Base-by-base conservation (phyloP, 2,329 filamentous ascomycete genomes). In the Thermothelomyces thermophilus region DNA sequence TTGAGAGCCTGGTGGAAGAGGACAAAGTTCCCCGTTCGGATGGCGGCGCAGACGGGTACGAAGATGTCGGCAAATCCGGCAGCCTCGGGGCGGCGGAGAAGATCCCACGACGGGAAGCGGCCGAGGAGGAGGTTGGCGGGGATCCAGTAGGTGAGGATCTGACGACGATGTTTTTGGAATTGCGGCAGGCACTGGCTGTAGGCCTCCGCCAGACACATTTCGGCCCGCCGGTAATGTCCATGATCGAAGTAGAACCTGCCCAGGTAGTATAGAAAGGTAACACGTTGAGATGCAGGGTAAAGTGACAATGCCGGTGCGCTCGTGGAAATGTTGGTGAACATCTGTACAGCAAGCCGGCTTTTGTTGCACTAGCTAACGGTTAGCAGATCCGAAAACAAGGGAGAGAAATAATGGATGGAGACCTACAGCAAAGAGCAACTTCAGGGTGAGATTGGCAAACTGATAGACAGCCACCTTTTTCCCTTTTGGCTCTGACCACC, bases 191-290 rank as follows among this genome's bases (percentile, higher is more conserved):
- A 80, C 66, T 94, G 84, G 44, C 83, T 70, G 66, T 95, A 96
- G 2, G 91, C 88, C 22, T 83, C 76, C 61, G 94, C 80, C 6
- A 96, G 73, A 31, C 85, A 88, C 42, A 81, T 73, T 46, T 84
- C 80, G 0, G 90, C 89, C 22, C 86, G 83, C 54, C 80, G 81
- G 66, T 89, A 95, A 63, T 95, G 84, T 58, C 83, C 86, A 65
- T 88, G 90, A 56, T 87, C 82, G 65, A 95, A 89, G 62, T 90
- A 82, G 68, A 91, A 96, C 51, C 90, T 84, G 16, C 91, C 91
- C 5, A 97, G 83, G 64, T 95, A 95, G 70, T 95, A 96, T 13
- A 97, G 82, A 60, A 90, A 97, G 3, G 90, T 95, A 44, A 95
- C 89, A 42, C 90, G 82, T 64, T 97, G 87, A 5, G 86, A 79